These are phyloP conservation scores for Monosporascus sp. DNA, from an alignment of 2,329 filamentous ascomycete genomes.

Conservation along the genomic window DNA sequence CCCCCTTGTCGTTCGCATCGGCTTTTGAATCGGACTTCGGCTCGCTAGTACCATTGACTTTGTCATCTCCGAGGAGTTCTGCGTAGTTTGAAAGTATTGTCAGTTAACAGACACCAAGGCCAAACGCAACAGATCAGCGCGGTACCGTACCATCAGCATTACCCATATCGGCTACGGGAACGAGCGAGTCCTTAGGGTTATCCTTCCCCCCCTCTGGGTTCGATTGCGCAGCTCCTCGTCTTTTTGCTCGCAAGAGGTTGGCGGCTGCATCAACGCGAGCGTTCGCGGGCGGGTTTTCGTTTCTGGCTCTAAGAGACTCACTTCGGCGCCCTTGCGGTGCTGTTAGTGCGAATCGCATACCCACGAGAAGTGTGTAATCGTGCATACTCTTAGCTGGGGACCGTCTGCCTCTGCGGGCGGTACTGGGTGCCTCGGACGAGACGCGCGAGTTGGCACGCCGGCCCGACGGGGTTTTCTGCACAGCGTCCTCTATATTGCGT, in stretches of 20 bases:
- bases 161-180: conserved; percentile 24
- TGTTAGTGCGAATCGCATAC: not conserved
- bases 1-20: conserved; percentile 11
- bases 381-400: conserved; percentile 6
- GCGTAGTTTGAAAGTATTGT: not conserved
- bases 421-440: conserved; percentile 16
- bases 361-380: not conserved
- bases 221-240: conserved; percentile 10
- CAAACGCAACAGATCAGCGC: not conserved
- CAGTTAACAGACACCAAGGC: not conserved
- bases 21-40: conserved; percentile 1
- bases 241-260: conserved; percentile 12
- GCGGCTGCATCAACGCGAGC: conserved; percentile 10
- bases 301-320: conserved; percentile 11
- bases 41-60: not conserved
- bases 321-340: conserved; percentile 16
- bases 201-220: conserved; percentile 8
- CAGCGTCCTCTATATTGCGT: conserved; percentile 13
- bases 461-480: conserved; percentile 11
- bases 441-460: conserved; percentile 17
- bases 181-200: conserved; percentile 7
- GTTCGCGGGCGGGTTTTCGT: conserved; percentile 4
- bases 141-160: conserved; percentile 12
- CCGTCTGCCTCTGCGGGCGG: conserved; percentile 11
- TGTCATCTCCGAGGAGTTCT: conserved; percentile 5